Base-by-base conservation (phyloP, 192 early-diverging fungal genomes). In the Podila minutissima region DNA sequence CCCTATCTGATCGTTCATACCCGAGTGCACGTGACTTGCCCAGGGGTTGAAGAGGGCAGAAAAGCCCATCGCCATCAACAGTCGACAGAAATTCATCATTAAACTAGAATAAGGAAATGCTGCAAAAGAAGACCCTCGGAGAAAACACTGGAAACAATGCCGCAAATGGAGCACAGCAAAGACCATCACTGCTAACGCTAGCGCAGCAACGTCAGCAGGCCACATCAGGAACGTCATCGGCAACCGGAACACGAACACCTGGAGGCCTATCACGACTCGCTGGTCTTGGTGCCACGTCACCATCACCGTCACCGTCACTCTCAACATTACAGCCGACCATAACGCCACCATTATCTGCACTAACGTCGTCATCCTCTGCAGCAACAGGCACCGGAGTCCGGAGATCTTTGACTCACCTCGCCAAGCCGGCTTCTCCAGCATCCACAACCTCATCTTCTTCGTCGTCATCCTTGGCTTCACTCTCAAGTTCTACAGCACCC, bases 401-500 rank as follows among this genome's bases (percentile, higher is more conserved):
- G 24, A n/a, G 53, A 10, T 55, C 53, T 9, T 5, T 55, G n/a
- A 5, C 53, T 2, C 53, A 55, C 53, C 53, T 55, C n/a, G 53
- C 53, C 24, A 55, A 55, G 24, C 53, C n/a, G 53, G 53, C 53
- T 26, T 29, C 64, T 49, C 41, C 41, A 2, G 24, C 65, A 19
- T 26, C 41, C 17, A 64, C 31, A 4, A 5, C 50, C 8, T 26
- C 61, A 12, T 11, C 22, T 15, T 50, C 74, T 5, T 8, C 74
- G 10, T 31, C 71, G 0, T 46, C 74, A 7, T 75, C 74, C 15
- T 37, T 69, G 17, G 6, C 53, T 24, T 24, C 53, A 10, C 53
- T 55, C 24, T 55, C 53, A 22, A 55, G 53, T 12, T 24, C 12
- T 28, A 41, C 64, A 28, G 59, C 50, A 35, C 28, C 68, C 17